Evolutionary conservation across 1,284 basidiomycete genomes (phyloP).

Genomic region (Phenoliferia sp.): DNA sequence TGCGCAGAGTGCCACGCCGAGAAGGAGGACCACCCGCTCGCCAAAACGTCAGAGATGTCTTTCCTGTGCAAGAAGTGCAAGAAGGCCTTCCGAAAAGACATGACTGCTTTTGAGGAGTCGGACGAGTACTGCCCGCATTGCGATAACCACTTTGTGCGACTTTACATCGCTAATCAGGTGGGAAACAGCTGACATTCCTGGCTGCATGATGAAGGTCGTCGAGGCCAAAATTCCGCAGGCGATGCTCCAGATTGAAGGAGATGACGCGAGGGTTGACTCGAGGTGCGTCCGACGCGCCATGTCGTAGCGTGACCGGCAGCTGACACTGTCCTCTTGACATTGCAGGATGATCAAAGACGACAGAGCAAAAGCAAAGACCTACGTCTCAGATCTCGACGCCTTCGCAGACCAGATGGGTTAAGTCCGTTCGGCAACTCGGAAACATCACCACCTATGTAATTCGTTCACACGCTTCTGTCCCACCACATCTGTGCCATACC

Average conservation of each 20-base stretch:
- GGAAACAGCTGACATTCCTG: not conserved
- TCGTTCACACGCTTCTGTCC: too few relatives aligned
- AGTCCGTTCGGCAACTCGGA: not conserved
- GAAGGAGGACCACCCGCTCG: slow-evolving; percentile 64
- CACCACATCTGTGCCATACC: not conserved
- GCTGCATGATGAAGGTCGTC: slow-evolving; percentile 58
- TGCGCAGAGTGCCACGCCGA: slow-evolving; percentile 91
- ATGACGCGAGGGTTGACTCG: slow-evolving; percentile 80
- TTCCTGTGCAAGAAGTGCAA: slow-evolving; percentile 98
- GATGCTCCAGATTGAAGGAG: slow-evolving; percentile 77
- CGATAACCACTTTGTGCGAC: slow-evolving; percentile 89
- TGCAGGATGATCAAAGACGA: slow-evolving; percentile 22
- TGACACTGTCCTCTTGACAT: not conserved
- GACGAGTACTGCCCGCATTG: slow-evolving; percentile 98
- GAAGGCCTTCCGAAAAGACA: slow-evolving; percentile 94
- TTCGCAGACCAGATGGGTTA: slow-evolving; percentile 22
- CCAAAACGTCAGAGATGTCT: slow-evolving; percentile 79
- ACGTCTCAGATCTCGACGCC: slow-evolving; percentile 24
- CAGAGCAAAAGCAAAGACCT: slow-evolving; percentile 12
- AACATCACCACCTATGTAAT: not conserved
- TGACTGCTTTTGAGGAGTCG: slow-evolving; percentile 82
- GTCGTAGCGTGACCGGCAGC: not conserved
- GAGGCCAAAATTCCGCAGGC: slow-evolving; percentile 89
- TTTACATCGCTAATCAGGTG: not conserved
- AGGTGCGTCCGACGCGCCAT: slow-evolving; percentile 55